Percentiles rank a stretch among this genome's conserved stretches.
These are phyloP conservation scores for Mycosarcoma mackinlayi DNA, from an alignment of 1,284 basidiomycete genomes.

Conservation along the genomic window DNA sequence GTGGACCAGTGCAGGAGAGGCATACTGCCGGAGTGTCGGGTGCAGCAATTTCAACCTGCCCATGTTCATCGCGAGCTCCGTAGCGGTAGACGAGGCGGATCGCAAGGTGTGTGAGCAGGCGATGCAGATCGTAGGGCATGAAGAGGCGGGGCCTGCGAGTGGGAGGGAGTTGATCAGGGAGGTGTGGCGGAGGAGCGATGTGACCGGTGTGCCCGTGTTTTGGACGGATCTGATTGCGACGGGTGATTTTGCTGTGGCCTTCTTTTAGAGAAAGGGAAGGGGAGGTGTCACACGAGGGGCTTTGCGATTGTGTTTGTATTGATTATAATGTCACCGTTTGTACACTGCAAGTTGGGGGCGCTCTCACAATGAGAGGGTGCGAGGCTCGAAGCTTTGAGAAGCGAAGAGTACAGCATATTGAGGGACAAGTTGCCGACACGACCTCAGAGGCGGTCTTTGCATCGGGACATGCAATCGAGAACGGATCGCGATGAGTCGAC, in stretches of 20 bases:
- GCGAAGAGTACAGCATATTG: too few species aligned
- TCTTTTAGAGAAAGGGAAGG: conserved; percentile 12
- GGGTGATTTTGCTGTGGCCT: conserved; percentile 33
- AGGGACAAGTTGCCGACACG: too few species aligned
- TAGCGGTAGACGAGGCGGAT: conserved; percentile 33
- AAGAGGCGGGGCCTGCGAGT: conserved; percentile 29
- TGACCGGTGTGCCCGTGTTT: conserved; percentile 28
- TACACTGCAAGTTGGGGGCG: too few species aligned
- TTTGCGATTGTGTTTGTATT: not conserved
- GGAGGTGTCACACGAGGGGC: not conserved
- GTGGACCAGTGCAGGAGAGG: conserved; percentile 33
- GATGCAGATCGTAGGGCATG: conserved; percentile 42
- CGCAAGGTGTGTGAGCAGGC: conserved; percentile 30
- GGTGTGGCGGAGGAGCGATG: conserved; percentile 38
- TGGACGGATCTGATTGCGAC: conserved; percentile 34
- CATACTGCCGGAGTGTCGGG: conserved; percentile 33
- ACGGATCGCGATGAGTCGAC: too few species aligned
- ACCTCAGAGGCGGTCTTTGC: too few species aligned
- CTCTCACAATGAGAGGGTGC: too few species aligned
- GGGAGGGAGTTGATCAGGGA: conserved; percentile 30
- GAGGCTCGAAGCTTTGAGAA: too few species aligned
- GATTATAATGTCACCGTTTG: not conserved
- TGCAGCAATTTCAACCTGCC: conserved; percentile 44
- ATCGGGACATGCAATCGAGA: too few species aligned
- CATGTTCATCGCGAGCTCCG: conserved; percentile 24